Evolutionary conservation across 208 protist species (phyloP).

Genomic region (Lotmaria passim): DNA sequence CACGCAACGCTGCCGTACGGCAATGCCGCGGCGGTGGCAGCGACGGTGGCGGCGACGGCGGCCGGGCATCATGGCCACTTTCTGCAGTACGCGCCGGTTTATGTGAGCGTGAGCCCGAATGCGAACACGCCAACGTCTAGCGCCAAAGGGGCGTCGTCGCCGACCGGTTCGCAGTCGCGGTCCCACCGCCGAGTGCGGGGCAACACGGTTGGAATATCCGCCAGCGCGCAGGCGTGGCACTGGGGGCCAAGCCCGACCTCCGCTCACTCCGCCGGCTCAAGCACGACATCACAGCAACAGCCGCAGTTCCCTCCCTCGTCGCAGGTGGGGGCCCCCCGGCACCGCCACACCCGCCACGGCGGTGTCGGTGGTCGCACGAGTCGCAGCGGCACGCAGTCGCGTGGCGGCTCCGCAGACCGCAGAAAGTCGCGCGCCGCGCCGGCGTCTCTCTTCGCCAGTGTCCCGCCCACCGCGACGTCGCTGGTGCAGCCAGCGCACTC

Average conservation of each 20-base stretch:
- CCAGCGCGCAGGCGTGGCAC: conserved; percentile 32
- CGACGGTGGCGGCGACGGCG: conserved; percentile 1
- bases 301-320: not conserved
- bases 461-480: not conserved
- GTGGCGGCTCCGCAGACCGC: not conserved
- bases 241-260: conserved; percentile 8
- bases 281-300: conserved; percentile 7
- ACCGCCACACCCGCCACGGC: conserved; percentile 8
- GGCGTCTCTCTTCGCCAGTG: not conserved
- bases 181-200: conserved; percentile 9
- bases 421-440: not conserved
- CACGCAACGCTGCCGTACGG: conserved; percentile 4
- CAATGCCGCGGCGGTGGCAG: conserved; percentile 1
- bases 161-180: not conserved
- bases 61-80: conserved; percentile 10
- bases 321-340: no score
- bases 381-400: conserved; percentile 1
- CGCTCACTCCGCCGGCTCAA: no score
- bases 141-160: not conserved
- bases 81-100: conserved; percentile 22
- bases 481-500: not conserved
- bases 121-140: not conserved
- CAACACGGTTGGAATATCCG: conserved; percentile 13
- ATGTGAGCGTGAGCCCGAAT: conserved; percentile 8
- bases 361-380: conserved; percentile 1